phyloP scores from a whole-genome alignment of 2,329 filamentous ascomycete species.

The Neonectria faginata region DNA sequence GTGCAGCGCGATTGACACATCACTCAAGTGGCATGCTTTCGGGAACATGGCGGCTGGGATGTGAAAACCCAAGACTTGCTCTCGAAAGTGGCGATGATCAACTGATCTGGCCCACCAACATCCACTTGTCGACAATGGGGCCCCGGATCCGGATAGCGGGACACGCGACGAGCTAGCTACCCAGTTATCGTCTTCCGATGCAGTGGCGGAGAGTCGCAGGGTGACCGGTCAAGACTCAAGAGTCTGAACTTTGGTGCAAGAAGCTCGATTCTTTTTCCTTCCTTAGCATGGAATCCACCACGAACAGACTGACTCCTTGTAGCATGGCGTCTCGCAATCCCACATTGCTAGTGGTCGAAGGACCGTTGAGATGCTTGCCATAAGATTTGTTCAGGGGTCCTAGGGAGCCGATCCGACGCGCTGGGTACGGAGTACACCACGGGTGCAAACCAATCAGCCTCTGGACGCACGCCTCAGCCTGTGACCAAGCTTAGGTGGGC shows the following conservation, averaged over 20 bases:
- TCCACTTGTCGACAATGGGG: conserved; percentile 25
- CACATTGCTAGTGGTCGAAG: conserved; percentile 29
- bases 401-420: conserved; percentile 36
- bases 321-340: conserved; percentile 27
- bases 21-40: conserved; percentile 28
- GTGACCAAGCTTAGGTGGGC: conserved; percentile 41
- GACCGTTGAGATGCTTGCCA: conserved; percentile 26
- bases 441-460: conserved; percentile 40
- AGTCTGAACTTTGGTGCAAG: conserved; percentile 7
- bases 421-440: conserved; percentile 26
- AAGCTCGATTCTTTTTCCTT: not conserved
- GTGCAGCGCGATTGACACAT: conserved; percentile 26
- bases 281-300: conserved; percentile 16
- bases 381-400: conserved; percentile 30
- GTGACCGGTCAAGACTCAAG: conserved; percentile 8
- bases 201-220: not conserved
- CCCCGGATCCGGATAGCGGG: conserved; percentile 8
- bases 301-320: conserved; percentile 28
- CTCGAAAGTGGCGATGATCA: conserved; percentile 27
- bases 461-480: conserved; percentile 22
- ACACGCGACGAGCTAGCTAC: conserved; percentile 1
- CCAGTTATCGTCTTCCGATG: not conserved
- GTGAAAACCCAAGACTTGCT: conserved; percentile 14
- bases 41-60: conserved; percentile 1
- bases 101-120: conserved; percentile 28